A percentile compares a stretch with the other conserved stretches of the same genome.
Evolutionary conservation across 768 basidiomycete genomes (phyloP).

Genomic region (Naganishia onofrii): DNA sequence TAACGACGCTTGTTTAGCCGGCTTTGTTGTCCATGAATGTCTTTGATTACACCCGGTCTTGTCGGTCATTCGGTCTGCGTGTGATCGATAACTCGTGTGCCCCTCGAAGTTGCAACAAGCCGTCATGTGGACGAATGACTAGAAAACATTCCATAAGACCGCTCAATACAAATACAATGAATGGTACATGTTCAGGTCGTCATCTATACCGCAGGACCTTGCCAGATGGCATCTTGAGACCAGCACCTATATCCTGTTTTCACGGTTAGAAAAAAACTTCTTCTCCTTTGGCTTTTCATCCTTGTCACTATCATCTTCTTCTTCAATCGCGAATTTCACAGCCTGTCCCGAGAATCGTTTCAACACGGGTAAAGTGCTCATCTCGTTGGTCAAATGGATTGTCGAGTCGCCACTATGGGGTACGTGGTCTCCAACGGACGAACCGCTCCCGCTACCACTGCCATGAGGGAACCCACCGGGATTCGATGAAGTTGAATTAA

Average conservation of each 20-base stretch:
- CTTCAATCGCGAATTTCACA: neutral
- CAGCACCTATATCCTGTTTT: neutral
- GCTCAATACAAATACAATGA: too few species aligned
- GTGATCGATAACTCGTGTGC: too few species aligned
- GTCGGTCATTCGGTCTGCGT: too few species aligned
- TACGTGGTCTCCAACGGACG: neutral
- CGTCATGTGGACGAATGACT: too few species aligned
- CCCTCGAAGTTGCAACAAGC: too few species aligned
- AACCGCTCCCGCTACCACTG: neutral
- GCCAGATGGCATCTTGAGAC: neutral
- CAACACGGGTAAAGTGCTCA: neutral
- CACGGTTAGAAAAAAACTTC: neutral
- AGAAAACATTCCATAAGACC: too few species aligned
- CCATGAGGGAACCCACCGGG: constrained; percentile 3
- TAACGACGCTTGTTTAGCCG: too few species aligned
- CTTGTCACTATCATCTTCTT: neutral
- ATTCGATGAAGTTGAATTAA: neutral
- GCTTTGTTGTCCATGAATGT: too few species aligned
- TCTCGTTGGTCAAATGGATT: neutral
- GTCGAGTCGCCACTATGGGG: neutral
- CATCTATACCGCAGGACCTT: neutral
- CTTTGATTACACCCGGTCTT: too few species aligned
- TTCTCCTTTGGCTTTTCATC: neutral
- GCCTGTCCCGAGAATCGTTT: neutral
- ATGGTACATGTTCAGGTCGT: neutral